phyloP scores from a whole-genome alignment of 1,284 basidiomycete genomes.

The Cerioporus squamosus region DNA sequence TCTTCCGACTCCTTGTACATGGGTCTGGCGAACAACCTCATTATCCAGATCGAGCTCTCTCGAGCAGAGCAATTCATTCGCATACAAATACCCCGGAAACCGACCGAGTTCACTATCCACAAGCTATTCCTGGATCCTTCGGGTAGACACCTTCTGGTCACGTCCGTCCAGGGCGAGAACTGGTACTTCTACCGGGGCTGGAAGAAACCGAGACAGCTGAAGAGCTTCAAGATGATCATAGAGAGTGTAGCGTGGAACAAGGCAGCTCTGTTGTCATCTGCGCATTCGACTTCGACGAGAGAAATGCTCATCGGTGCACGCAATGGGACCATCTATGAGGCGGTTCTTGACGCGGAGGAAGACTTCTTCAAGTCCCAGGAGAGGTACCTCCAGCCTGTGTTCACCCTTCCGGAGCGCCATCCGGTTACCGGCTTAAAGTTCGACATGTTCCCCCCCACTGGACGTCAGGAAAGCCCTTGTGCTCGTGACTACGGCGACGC shows the following conservation, averaged over 20 bases:
- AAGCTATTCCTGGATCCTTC: slow-evolving; percentile 92
- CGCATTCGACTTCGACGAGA: slow-evolving; percentile 73
- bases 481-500: slow-evolving; percentile 85
- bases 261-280: slow-evolving; percentile 66
- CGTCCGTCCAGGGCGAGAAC: slow-evolving; percentile 88
- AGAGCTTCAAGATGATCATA: slow-evolving; percentile 86
- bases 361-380: slow-evolving; percentile 93
- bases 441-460: slow-evolving; percentile 69
- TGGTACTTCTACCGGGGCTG: slow-evolving; percentile 88
- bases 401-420: slow-evolving; percentile 78
- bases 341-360: slow-evolving; percentile 83
- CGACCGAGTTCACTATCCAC: slow-evolving; percentile 70
- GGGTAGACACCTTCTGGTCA: slow-evolving; percentile 87
- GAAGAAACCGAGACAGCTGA: slow-evolving; percentile 80
- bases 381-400: slow-evolving; percentile 80
- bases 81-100: slow-evolving; percentile 76
- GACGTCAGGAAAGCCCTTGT: slow-evolving; percentile 69
- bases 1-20: slow-evolving; percentile 88
- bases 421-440: slow-evolving; percentile 85
- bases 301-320: slow-evolving; percentile 91
- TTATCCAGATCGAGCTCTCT: slow-evolving; percentile 86
- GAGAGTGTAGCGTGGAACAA: slow-evolving; percentile 96
- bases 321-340: slow-evolving; percentile 86
- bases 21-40: slow-evolving; percentile 75
- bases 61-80: slow-evolving; percentile 82